Evolutionary conservation across 306 rosid genomes (phyloP), one percentile per base, ranked within the genome.

Genomic region (Glycyrrhiza uralensis): DNA sequence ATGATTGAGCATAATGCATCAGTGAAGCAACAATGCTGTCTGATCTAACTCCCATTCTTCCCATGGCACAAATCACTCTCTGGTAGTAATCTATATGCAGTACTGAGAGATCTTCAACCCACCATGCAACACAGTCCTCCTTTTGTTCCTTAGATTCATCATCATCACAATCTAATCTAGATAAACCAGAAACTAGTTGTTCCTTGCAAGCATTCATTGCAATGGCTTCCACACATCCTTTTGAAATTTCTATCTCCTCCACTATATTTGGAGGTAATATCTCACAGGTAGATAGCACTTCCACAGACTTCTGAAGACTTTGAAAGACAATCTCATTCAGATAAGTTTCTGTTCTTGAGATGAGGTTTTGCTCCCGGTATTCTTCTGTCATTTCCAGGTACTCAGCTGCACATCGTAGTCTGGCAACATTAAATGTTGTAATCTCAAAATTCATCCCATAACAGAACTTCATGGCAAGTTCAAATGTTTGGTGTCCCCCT

Each of bases 401-500:
- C 47, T 90, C 87, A 8, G 96, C 96, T 14, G 89, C 89, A 24
- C 96, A 92, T 7, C 86, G 93, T 15, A 92, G 85, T 5, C 76
- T 74, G 0, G 91, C 91, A n/a, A 90, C 96, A 23, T 90, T 90
- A 13, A 74, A 72, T 10, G 85, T 74, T 6, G 91, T 90, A 57
- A 92, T 87, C 88, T 92, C 96, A 29, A 92, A 92, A 67, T 88
- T 87, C 86, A 92, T 88, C 6, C 93, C 96, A 41, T 92, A 90
- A 64, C 96, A 92, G 76, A 88, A 92, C 72, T 90, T 92, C 88
- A 88, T 87, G 72, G 96, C 91, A 5, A 92, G 89, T 76, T 92
- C 95, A 75, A 92, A 92, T 70, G 91, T 84, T 28, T 80, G 82
- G 32, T 84, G 85, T 12, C 95, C 96, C 22, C 98, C 98, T 12